Percentiles rank a stretch among this genome's conserved stretches.
Conservation (phyloP, 208 protist species). For the Herpetomonas muscarum region DNA sequence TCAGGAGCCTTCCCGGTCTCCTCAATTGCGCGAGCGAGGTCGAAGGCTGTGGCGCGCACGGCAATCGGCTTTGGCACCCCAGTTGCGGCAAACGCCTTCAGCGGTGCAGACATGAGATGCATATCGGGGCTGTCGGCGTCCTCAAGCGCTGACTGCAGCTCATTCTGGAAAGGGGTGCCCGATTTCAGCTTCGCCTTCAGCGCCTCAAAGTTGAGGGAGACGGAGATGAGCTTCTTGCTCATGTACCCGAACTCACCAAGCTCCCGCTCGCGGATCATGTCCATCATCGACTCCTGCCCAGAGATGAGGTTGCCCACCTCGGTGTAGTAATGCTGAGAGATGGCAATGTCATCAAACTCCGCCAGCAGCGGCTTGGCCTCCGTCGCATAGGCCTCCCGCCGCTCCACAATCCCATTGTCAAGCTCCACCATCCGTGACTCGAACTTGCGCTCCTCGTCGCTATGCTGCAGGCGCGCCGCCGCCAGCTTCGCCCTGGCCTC, state of each 20-base stretch:
- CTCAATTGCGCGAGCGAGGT: conserved; percentile 74
- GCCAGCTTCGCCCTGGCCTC: conserved; percentile 47
- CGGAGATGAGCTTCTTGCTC: conserved; percentile 84
- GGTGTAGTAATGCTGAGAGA: conserved; percentile 81
- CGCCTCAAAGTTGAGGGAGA: conserved; percentile 72
- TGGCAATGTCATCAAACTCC: conserved; percentile 73
- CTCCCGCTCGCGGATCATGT: conserved; percentile 57
- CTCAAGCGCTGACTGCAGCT: conserved; percentile 53
- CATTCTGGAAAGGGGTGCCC: conserved; percentile 49
- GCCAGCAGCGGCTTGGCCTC: conserved; percentile 53
- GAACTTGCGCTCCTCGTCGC: conserved; percentile 30
- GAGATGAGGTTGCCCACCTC: conserved; percentile 45
- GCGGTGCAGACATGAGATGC: conserved; percentile 45
- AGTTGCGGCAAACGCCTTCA: conserved; percentile 28
- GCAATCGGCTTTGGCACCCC: conserved; percentile 36
- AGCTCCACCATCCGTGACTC: conserved; percentile 20
- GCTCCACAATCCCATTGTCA: conserved; percentile 41
- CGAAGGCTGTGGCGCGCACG: conserved; percentile 62
- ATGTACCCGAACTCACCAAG: conserved; percentile 74
- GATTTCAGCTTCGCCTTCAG: conserved; percentile 31
- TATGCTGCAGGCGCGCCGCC: conserved; percentile 27
- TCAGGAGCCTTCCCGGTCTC: conserved; percentile 49
- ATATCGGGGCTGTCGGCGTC: conserved; percentile 80
- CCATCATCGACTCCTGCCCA: conserved; percentile 43
- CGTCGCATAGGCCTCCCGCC: conserved; percentile 42